Evolutionary conservation across 1,284 basidiomycete genomes (phyloP), one percentile per base, ranked within the genome.

Genomic region (Flammula alnicola): DNA sequence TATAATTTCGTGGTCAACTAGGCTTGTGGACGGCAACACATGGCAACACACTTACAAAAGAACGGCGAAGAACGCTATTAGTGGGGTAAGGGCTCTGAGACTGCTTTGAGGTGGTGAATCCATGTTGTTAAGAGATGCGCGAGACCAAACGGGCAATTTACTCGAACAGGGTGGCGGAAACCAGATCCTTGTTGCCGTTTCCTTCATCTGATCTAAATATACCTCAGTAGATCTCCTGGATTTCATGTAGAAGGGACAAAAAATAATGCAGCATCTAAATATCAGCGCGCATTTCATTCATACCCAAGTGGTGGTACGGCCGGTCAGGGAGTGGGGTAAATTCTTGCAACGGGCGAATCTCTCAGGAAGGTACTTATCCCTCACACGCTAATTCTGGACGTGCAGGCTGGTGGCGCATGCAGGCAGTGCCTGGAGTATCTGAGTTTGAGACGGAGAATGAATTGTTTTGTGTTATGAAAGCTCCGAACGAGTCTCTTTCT

Each of bases 11-110:
- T 16, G 17, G 26, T 48, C 52, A 38, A 14, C 30, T 5, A 5
- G 41, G 30, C 14, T 17, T 5, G 19, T 8, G 32, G n/a, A 19
- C 38, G 16, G 30, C 10, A 44, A 25, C 19, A 35, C 29, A 39
- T 9, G 44, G 12, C 20, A 17, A 37, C 25, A 40, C 25, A 59
- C 63, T 65, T 64, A 80, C 81, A 81, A 60, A 35, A 82, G 64
- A 45, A 78, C 48, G 12, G 64, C 71, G 30, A 82, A 64, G 33
- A 68, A 49, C 19, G 65, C 47, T 19, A 72, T 50, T 11, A 72
- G 43, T 6, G 64, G 67, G 10, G 65, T 40, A 8, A 73, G 62
- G 9, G 62, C 49, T 11, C 61, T 55, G 25, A 68, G 47, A 38
- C 56, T 54, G 38, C 55, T 54, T 38, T 61, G 51, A 27, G 47